A percentile compares a stretch with the other conserved stretches of the same genome.
These are phyloP conservation scores for sunflower (Helianthus annuus) DNA, from an alignment of 129 eudicot species.

Conservation along the genomic window HanXRQr2.0-SUNRISE NC_035435.2:107284448-107284947, in stretches of 20 bases:
- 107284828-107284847: conserved; percentile 76
- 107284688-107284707: conserved; percentile 86
- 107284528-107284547: conserved; percentile 17
- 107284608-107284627: conserved; percentile 50
- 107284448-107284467: conserved; percentile 18
- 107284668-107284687: conserved; percentile 79
- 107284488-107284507: conserved; percentile 83
- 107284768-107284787: conserved; percentile 14
- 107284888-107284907: conserved; percentile 96
- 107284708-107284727: conserved; percentile 86
- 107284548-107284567: conserved; percentile 11
- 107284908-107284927: conserved; percentile 98
- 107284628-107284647: conserved; percentile 91
- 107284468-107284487: conserved; percentile 92
- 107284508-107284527: conserved; percentile 88
- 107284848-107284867: conserved; percentile 90
- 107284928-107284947: conserved; percentile 93
- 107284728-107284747: conserved; percentile 81
- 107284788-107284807: not conserved
- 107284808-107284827: not conserved
- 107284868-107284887: conserved; percentile 87
- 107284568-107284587: not conserved
- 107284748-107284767: conserved; percentile 20
- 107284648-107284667: conserved; percentile 82
- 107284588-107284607: not conserved